A percentile compares a stretch with the other conserved stretches of the same genome.
These are phyloP conservation scores for Schizonepeta tenuifolia DNA, from an alignment of 257 asterid genomes.

Conservation along the genomic window DNA sequence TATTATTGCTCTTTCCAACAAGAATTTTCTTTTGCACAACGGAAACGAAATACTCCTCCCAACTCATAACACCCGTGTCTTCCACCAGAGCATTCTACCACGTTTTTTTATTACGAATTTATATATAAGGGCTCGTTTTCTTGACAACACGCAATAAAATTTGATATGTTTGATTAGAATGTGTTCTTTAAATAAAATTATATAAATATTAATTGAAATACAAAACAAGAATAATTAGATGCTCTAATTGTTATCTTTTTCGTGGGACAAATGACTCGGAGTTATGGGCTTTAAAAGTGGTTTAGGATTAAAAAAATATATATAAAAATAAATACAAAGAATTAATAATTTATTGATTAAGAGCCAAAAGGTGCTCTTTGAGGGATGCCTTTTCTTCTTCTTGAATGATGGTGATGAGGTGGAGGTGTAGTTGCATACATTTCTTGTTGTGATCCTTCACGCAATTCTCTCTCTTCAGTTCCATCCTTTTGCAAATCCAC, in stretches of 20 bases:
- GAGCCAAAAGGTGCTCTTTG: constrained; percentile 80
- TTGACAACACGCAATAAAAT: too few relatives aligned
- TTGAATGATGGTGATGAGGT: constrained; percentile 57
- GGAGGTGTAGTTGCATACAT: constrained; percentile 68
- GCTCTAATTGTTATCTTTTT: too few relatives aligned
- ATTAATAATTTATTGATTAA: constrained; percentile 28
- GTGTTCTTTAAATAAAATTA: too few relatives aligned
- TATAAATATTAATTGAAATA: too few relatives aligned
- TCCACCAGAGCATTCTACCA: background rate
- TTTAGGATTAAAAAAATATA: constrained; percentile 12
- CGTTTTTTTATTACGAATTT: background rate
- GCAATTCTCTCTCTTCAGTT: constrained; percentile 54
- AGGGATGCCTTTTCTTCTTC: constrained; percentile 94
- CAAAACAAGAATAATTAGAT: too few relatives aligned
- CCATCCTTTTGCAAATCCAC: constrained; percentile 49
- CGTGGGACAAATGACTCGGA: constrained; percentile 40
- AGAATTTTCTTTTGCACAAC: background rate
- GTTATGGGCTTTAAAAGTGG: constrained; percentile 47
- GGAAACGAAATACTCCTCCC: background rate
- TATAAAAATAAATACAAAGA: background rate
- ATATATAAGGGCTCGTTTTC: background rate
- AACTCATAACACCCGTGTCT: background rate
- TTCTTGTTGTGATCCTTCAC: constrained; percentile 69
- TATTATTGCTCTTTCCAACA: constrained; percentile 44
- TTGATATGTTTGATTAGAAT: too few relatives aligned